These are phyloP conservation scores for Berberis thunbergii DNA, from an alignment of 164 flowering plant genomes.

Conservation along the genomic window DNA sequence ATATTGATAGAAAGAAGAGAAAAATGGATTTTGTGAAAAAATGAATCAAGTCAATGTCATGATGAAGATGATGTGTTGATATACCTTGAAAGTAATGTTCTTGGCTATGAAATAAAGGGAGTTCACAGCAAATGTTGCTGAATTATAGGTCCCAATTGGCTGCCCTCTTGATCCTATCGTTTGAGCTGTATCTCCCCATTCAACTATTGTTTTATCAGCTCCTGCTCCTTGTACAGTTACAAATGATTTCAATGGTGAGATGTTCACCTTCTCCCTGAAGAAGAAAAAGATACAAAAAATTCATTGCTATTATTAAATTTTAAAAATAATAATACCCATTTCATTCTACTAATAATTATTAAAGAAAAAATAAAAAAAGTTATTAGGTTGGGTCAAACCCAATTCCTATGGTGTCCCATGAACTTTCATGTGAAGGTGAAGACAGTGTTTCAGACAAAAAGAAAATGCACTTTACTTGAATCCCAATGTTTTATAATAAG, in stretches of 20 bases:
- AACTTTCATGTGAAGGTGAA: constrained; percentile 1
- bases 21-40: background rate
- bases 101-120: constrained; percentile 85
- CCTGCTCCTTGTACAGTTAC: constrained; percentile 91
- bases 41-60: background rate
- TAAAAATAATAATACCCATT: no score
- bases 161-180: constrained; percentile 62
- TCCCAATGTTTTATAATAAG: background rate
- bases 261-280: constrained; percentile 82
- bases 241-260: constrained; percentile 67
- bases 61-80: background rate
- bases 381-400: background rate
- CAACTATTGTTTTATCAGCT: constrained; percentile 80
- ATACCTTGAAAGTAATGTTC: constrained; percentile 94
- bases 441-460: constrained; percentile 6
- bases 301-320: no score
- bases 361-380: no score
- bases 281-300: no score
- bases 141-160: constrained; percentile 73
- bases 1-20: background rate
- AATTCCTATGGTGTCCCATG: background rate
- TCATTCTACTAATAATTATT: no score
- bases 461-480: background rate
- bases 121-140: constrained; percentile 94
- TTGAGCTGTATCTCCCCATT: constrained; percentile 94